A percentile compares a stretch with the other conserved stretches of the same genome.
phyloP scores from a whole-genome alignment of 192 early-diverging fungal genomes.

The Oehlia diaphana region DNA sequence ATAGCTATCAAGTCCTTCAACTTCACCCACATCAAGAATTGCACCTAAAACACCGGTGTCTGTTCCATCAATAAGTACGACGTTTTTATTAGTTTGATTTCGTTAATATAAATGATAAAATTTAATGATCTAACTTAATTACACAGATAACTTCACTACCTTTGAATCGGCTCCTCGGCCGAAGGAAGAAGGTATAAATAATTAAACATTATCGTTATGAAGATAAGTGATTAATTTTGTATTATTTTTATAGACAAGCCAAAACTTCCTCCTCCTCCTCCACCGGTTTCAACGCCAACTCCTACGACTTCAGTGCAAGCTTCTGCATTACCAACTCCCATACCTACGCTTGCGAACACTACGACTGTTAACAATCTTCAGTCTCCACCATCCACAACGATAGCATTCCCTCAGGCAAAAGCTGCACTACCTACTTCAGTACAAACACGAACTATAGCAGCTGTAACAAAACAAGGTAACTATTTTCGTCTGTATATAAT shows the following conservation, averaged over 20 bases:
- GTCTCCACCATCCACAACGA: conserved; percentile 37
- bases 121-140: background rate
- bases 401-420: conserved; percentile 16
- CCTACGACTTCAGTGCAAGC: conserved; percentile 28
- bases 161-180: conserved; percentile 1
- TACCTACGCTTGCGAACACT: conserved; percentile 29
- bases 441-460: background rate
- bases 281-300: conserved; percentile 4
- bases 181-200: conserved; percentile 31
- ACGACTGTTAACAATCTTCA: conserved; percentile 30
- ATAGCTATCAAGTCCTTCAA: conserved; percentile 25
- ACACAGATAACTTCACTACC: conserved; percentile 8
- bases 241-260: conserved; percentile 12
- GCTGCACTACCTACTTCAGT: background rate
- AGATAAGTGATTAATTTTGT: conserved; percentile 3
- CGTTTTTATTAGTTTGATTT: background rate
- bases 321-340: conserved; percentile 34
- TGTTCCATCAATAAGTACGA: conserved; percentile 13
- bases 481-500: background rate
- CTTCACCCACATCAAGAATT: conserved; percentile 19
- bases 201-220: background rate
- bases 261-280: conserved; percentile 13
- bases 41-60: background rate
- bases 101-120: background rate
- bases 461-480: background rate